phyloP scores from a whole-genome alignment of 129 eudicot genomes.

The Tanacetum coccineum region DNA sequence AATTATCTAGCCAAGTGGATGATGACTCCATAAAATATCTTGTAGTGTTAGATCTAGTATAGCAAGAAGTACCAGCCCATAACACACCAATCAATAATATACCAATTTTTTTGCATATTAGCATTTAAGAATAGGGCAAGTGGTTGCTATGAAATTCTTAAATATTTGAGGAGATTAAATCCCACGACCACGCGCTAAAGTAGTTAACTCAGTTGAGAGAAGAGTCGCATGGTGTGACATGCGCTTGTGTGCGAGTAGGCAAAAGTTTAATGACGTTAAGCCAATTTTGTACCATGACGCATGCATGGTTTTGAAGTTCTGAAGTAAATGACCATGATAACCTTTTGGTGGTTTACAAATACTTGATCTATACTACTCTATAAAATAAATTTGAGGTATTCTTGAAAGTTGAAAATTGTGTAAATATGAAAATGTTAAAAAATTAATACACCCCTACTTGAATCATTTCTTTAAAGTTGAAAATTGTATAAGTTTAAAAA shows the following conservation, averaged over 20 bases:
- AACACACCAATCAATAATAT: slow-evolving; percentile 20
- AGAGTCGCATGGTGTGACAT: background rate
- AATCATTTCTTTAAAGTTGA: no score
- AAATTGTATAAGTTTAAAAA: no score
- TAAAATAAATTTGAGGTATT: no score
- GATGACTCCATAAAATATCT: slow-evolving; percentile 30
- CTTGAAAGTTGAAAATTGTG: no score
- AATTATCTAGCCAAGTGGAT: slow-evolving; percentile 30
- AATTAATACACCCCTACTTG: no score
- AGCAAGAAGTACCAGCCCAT: background rate
- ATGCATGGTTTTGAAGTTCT: background rate
- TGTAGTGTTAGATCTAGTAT: slow-evolving; percentile 19
- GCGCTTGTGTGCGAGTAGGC: background rate
- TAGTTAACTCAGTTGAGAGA: no score
- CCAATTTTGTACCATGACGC: slow-evolving; percentile 6
- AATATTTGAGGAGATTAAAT: slow-evolving; percentile 3
- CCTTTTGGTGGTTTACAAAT: no score
- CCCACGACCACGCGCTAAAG: slow-evolving; percentile 23
- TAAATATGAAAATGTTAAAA: no score
- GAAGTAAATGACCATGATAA: background rate
- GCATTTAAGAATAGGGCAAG: slow-evolving; percentile 3
- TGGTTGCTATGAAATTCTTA: slow-evolving; percentile 8
- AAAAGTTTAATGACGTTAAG: slow-evolving; percentile 1
- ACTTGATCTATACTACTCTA: no score
- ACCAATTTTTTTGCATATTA: no score